These are phyloP conservation scores for Hanseniaspora gamundiae DNA, from an alignment of 1,139 yeast genomes.

Conservation along the genomic window DNA sequence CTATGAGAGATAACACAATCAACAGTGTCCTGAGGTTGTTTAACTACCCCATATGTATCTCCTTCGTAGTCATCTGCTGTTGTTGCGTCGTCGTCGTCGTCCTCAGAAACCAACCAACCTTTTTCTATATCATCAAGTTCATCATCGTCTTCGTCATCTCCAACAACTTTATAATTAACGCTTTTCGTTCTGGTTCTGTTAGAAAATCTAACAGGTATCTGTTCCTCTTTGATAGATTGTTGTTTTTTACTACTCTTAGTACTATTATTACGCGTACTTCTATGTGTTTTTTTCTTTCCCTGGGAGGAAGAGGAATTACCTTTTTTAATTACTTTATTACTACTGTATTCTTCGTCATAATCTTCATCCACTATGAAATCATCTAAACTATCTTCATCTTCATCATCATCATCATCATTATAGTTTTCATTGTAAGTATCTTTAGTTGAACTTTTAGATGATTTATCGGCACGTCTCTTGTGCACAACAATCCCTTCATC, in stretches of 20 bases:
- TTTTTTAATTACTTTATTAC: no score
- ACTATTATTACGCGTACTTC: conserved; percentile 9
- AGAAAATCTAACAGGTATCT: conserved; percentile 49
- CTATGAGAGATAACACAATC: conserved; percentile 1
- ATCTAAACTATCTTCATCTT: conserved; percentile 16
- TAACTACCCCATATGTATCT: no score
- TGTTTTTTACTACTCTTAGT: not conserved
- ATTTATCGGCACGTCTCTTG: conserved; percentile 6
- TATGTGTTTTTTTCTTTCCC: conserved; percentile 14
- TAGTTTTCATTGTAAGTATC: conserved; percentile 10
- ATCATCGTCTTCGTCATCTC: conserved; percentile 45
- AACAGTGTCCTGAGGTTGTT: conserved; percentile 13
- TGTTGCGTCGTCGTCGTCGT: conserved; percentile 28
- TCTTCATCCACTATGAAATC: conserved; percentile 18
- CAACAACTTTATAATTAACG: conserved; percentile 48
- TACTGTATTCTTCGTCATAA: conserved; percentile 26
- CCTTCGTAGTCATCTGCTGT: no score
- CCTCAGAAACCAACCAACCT: conserved; percentile 33
- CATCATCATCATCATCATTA: conserved; percentile 19
- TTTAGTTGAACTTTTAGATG: conserved; percentile 13
- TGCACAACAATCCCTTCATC: conserved; percentile 18
- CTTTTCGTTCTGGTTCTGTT: conserved; percentile 36
- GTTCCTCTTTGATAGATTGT: not conserved
- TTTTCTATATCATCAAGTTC: conserved; percentile 17
- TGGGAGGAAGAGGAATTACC: conserved; percentile 5